phyloP scores from a whole-genome alignment of 2,329 filamentous ascomycete species.

The Penicillium sp. region DNA sequence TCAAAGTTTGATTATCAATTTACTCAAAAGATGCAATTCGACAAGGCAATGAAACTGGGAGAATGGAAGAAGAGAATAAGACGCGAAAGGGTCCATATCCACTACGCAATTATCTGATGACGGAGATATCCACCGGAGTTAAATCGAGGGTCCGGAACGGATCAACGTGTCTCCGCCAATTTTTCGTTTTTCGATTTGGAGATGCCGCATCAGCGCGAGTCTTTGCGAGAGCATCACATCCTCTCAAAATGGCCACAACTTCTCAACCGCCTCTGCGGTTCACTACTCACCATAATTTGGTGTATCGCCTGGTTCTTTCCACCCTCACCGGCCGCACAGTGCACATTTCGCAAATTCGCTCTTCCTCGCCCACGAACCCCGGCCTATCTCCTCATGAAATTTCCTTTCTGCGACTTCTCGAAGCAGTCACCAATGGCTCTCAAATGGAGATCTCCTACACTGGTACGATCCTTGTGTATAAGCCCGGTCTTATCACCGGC shows the following conservation, averaged over 20 bases:
- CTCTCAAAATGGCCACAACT: conserved; percentile 39
- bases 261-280: conserved; percentile 63
- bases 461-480: conserved; percentile 87
- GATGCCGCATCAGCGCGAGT: conserved; percentile 14
- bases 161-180: conserved; percentile 27
- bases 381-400: conserved; percentile 91
- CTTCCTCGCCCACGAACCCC: conserved; percentile 78
- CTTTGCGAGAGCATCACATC: conserved; percentile 6
- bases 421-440: conserved; percentile 91
- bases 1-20: background rate
- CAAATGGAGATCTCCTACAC: conserved; percentile 95
- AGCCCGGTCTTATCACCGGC: conserved; percentile 88
- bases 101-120: conserved; percentile 9
- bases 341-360: conserved; percentile 91
- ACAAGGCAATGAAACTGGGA: background rate
- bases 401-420: conserved; percentile 90
- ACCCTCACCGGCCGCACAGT: conserved; percentile 87
- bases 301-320: conserved; percentile 80
- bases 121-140: conserved; percentile 30
- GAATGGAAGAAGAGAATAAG: background rate
- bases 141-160: conserved; percentile 27
- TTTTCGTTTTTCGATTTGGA: conserved; percentile 32
- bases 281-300: conserved; percentile 77
- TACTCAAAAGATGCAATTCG: background rate
- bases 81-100: background rate